Percentiles rank a stretch among this genome's conserved stretches.
Conservation (phyloP, 2,329 filamentous ascomycete species). For the Botrytis medusae region DNA sequence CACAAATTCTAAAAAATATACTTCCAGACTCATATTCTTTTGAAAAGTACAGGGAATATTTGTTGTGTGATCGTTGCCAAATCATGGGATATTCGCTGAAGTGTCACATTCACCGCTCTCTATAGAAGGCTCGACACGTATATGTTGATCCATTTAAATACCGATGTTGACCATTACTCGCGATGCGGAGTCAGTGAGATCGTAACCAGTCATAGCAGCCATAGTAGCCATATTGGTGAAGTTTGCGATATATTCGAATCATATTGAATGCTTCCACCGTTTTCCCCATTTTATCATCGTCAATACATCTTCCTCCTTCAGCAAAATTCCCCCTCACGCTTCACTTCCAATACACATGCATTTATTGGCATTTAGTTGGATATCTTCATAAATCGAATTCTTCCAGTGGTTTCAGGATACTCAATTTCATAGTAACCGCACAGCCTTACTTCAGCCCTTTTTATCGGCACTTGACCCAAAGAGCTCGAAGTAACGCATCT, state of each 20-base stretch:
- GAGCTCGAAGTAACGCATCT: not conserved
- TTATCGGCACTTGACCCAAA: not conserved
- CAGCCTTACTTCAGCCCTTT: slow-evolving; percentile 19
- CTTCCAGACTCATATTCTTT: slow-evolving; percentile 5
- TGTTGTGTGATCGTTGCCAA: slow-evolving; percentile 22
- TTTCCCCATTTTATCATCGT: slow-evolving; percentile 14
- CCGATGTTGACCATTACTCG: slow-evolving; percentile 17
- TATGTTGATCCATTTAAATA: slow-evolving; percentile 23
- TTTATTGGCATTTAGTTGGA: slow-evolving; percentile 18
- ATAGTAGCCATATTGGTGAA: slow-evolving; percentile 8
- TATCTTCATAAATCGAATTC: slow-evolving; percentile 12
- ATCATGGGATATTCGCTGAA: slow-evolving; percentile 23
- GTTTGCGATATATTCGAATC: slow-evolving; percentile 19
- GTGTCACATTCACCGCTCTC: slow-evolving; percentile 24
- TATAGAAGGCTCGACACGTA: slow-evolving; percentile 20
- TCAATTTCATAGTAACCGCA: not conserved
- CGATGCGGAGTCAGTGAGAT: not conserved
- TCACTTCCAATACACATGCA: slow-evolving; percentile 11
- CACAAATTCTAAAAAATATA: slow-evolving; percentile 9
- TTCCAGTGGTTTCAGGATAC: slow-evolving; percentile 22
- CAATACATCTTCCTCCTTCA: slow-evolving; percentile 7
- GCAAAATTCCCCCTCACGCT: slow-evolving; percentile 6
- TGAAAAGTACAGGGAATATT: slow-evolving; percentile 12
- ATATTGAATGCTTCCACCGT: slow-evolving; percentile 7
- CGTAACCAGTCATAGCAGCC: slow-evolving; percentile 14